Conservation (phyloP, 2,329 filamentous ascomycete species). For the Monilinia laxa region DNA sequence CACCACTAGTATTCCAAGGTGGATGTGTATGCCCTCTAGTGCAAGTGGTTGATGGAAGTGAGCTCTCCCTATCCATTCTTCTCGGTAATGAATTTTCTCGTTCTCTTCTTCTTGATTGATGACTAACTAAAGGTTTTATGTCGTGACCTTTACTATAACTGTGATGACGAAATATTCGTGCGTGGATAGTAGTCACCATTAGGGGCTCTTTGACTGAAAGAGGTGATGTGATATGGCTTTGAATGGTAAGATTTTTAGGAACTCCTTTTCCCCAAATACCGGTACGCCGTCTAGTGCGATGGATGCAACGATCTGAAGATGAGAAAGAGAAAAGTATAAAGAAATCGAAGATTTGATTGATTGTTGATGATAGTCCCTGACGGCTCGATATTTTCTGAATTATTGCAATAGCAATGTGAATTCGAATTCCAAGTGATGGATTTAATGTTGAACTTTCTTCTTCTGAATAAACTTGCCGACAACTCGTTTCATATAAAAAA, state of each 20-base stretch:
- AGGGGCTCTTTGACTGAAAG: background rate
- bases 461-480: background rate
- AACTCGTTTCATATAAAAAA: conserved; percentile 2
- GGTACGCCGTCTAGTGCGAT: background rate
- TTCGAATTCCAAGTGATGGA: background rate
- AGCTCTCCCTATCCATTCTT: conserved; percentile 24
- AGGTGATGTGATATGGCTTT: background rate
- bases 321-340: background rate
- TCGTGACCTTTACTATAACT: conserved; percentile 14
- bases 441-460: conserved; percentile 6
- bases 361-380: background rate
- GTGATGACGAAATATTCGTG: conserved; percentile 17
- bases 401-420: background rate
- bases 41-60: conserved; percentile 33
- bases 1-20: conserved; percentile 36
- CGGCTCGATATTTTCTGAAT: conserved; percentile 3
- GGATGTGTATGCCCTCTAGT: conserved; percentile 38
- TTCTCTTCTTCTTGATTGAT: conserved; percentile 9
- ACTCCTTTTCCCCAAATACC: background rate
- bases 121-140: background rate
- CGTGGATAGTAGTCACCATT: conserved; percentile 19
- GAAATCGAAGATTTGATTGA: background rate
- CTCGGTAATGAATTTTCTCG: conserved; percentile 12
- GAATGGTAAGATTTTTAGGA: background rate
- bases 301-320: background rate